Base-by-base conservation (phyloP, 2,329 filamentous ascomycete species). In the Sporothrix pseudoabietina region DNA sequence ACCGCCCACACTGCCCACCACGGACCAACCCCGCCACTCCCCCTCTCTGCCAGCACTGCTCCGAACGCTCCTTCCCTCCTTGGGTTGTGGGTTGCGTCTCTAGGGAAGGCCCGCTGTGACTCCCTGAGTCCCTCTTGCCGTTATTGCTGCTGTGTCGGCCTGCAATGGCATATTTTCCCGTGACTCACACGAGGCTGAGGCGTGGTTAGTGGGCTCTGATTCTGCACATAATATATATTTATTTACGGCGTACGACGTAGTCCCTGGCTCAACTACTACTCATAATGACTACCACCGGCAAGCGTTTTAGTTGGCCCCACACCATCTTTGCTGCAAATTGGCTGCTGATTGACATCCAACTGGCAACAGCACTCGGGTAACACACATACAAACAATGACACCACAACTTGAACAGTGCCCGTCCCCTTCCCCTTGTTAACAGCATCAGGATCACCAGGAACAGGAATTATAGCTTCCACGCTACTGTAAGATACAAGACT, bases 121-220 rank as follows among this genome's bases (percentile, higher is more conserved):
- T 73, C 66, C 30, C 63, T 55, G 52, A 49, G 44, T 49, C 44
- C 10, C 4, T 41, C 57, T 41, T 66, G 35, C 39, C 41, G 30
- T 30, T 30, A 16, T 16, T 9, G 39, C 22, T 16, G 22, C n/a
- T 22, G 41, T 47, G 19, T 66, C n/a, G 8, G 57, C 9, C 26
- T 30, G 16, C 14, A 39, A 14, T 22, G 19, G 32, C 16, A n/a
- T 49, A 32, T 14, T 63, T 14, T 19, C 52, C 10, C 68, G 54
- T 74, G 73, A 74, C 68, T 74, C 73, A 74, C 71, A 73, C 73
- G 71, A 74, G 73, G 73, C 73, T 74, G 73, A 73, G 71, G 14
- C 41, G 19, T 16, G 10, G 32, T 39, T 69, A 55, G 52, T 39
- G 19, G 47, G 30, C 19, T 57, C n/a, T n/a, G 44, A 14, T 19